These are phyloP conservation scores for Xylariaceae sp. DNA, from an alignment of 2,329 filamentous ascomycete genomes.

Conservation along the genomic window DNA sequence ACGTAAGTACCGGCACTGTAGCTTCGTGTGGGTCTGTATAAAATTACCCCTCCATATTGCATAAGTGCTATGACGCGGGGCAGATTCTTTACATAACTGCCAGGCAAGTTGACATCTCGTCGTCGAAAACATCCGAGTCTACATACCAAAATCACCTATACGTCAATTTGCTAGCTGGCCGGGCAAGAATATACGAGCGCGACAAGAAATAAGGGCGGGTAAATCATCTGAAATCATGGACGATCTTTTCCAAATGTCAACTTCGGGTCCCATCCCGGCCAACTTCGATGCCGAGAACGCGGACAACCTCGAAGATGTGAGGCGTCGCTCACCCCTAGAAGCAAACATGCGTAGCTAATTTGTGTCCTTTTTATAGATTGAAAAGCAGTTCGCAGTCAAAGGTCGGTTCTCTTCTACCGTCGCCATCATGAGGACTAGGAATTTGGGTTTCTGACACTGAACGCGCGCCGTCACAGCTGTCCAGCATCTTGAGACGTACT, in stretches of 20 bases:
- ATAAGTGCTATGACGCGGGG: too few species aligned
- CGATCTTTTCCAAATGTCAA: constrained; percentile 27
- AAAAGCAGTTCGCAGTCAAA: constrained; percentile 99
- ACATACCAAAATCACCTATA: too few species aligned
- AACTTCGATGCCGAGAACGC: constrained; percentile 46
- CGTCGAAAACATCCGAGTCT: too few species aligned
- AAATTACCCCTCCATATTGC: too few species aligned
- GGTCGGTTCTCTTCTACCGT: constrained; percentile 44
- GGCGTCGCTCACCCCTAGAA: background rate
- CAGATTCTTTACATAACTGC: too few species aligned
- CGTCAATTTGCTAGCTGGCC: background rate
- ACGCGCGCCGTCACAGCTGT: constrained; percentile 53
- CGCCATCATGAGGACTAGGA: too few species aligned
- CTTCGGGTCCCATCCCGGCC: constrained; percentile 36
- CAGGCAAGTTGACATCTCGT: too few species aligned
- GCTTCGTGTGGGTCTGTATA: too few species aligned
- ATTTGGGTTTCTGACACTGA: background rate
- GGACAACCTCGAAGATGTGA: constrained; percentile 33
- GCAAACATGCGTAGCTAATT: background rate
- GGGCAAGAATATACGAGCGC: background rate
- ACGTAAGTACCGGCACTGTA: too few species aligned
- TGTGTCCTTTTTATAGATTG: constrained; percentile 58
- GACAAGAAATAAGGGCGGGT: background rate
- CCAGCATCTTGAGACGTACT: constrained; percentile 96
- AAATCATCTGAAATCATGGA: constrained; percentile 21